A percentile compares a stretch with the other conserved stretches of the same genome.
Evolutionary conservation across 2,329 filamentous ascomycete genomes (phyloP).

Genomic region (Sporothrix dimorphospora): DNA sequence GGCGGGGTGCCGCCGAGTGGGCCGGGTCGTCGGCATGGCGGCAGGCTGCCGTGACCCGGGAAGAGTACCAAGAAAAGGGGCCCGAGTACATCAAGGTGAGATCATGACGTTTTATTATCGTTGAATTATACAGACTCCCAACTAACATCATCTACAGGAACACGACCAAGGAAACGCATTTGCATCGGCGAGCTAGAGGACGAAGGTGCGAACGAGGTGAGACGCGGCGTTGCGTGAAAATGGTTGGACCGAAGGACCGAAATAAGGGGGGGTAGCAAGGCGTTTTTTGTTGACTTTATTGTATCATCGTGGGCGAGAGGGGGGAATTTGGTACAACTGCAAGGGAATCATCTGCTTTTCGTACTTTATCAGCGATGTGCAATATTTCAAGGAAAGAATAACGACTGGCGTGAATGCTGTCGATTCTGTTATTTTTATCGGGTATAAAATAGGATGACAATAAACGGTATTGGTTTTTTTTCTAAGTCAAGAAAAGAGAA

Average conservation of each 20-base stretch:
- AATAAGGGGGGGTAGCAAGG: conserved; percentile 11
- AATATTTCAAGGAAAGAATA: too few relatives aligned
- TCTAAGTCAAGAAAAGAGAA: too few relatives aligned
- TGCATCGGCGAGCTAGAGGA: conserved; percentile 28
- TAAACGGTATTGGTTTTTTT: too few relatives aligned
- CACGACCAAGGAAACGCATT: conserved; percentile 66
- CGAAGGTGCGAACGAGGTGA: not conserved
- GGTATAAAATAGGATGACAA: not conserved
- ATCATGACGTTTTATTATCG: not conserved
- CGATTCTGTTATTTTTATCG: too few relatives aligned
- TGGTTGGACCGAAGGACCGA: not conserved
- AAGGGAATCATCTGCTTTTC: not conserved
- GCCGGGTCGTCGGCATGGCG: conserved; percentile 64
- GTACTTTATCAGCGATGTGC: not conserved
- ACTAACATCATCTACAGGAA: conserved; percentile 52
- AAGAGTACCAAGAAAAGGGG: conserved; percentile 91
- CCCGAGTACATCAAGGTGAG: conserved; percentile 86
- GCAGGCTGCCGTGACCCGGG: conserved; percentile 69
- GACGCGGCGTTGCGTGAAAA: not conserved
- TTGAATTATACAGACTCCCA: conserved; percentile 5
- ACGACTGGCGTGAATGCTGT: too few relatives aligned
- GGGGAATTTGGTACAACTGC: not conserved
- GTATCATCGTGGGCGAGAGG: not conserved
- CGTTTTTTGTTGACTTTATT: not conserved
- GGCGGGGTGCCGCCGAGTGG: conserved; percentile 91